A percentile compares a stretch with the other conserved stretches of the same genome.
phyloP scores from a whole-genome alignment of 1,139 yeast species.

The Lodderomyces metapsilosis region DNA sequence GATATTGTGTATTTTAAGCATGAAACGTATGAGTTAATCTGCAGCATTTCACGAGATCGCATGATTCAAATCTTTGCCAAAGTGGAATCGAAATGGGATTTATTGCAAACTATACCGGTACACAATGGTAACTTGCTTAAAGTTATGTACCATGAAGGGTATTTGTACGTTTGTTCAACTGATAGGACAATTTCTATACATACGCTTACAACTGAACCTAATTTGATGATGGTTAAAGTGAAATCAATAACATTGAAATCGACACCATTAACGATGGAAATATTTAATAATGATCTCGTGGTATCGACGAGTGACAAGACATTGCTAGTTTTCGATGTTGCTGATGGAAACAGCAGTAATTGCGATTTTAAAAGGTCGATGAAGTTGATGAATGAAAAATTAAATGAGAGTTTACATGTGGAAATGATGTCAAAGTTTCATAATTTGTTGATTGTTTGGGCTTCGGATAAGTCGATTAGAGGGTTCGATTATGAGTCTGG shows the following conservation, averaged over 20 bases:
- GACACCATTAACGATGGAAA: constrained; percentile 42
- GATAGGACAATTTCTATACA: constrained; percentile 61
- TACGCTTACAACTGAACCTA: constrained; percentile 25
- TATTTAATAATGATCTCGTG: constrained; percentile 35
- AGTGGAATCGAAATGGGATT: constrained; percentile 36
- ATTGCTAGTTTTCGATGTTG: constrained; percentile 38
- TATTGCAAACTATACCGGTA: constrained; percentile 54
- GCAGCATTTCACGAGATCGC: constrained; percentile 57
- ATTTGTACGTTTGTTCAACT: constrained; percentile 53
- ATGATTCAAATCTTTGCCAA: constrained; percentile 54
- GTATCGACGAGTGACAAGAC: constrained; percentile 56
- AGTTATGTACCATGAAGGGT: constrained; percentile 27
- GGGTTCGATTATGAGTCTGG: constrained; percentile 47
- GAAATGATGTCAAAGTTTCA: constrained; percentile 37
- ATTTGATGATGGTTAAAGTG: constrained; percentile 21
- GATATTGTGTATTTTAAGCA: constrained; percentile 36
- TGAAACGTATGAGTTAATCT: constrained; percentile 25
- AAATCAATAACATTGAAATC: constrained; percentile 50
- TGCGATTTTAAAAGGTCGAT: constrained; percentile 39
- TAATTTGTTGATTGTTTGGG: constrained; percentile 34
- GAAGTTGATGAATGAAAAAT: constrained; percentile 36
- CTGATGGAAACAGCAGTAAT: too few relatives aligned
- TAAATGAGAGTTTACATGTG: constrained; percentile 39
- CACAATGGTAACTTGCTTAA: constrained; percentile 57
- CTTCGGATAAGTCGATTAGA: constrained; percentile 59